These are phyloP conservation scores for Metschnikowia similis DNA, from an alignment of 805 yeast genomes.

Conservation along the genomic window DNA sequence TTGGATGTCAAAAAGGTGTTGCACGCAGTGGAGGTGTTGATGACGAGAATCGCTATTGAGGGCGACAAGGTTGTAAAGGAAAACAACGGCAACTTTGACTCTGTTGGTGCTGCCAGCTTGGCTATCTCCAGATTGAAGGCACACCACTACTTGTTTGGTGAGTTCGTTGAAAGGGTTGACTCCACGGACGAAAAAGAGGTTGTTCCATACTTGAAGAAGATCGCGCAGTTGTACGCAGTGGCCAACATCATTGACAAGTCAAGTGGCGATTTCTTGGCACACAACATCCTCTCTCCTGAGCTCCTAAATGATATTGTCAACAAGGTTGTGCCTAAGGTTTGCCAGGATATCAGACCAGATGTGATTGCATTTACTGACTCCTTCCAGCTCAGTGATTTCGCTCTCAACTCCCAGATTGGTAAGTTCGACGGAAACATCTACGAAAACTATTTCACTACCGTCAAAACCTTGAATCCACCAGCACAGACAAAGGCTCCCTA, in stretches of 20 bases:
- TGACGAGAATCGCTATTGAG: slow-evolving; percentile 17
- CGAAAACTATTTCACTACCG: slow-evolving; percentile 19
- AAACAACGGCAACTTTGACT: slow-evolving; percentile 16
- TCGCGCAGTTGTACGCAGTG: slow-evolving; percentile 18
- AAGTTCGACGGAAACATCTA: slow-evolving; percentile 18
- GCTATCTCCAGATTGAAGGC: slow-evolving; percentile 20
- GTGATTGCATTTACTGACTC: slow-evolving; percentile 18
- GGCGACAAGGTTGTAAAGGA: slow-evolving; percentile 16
- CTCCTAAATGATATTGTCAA: slow-evolving; percentile 16
- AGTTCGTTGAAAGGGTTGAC: slow-evolving; percentile 10
- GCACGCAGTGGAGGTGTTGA: slow-evolving; percentile 17
- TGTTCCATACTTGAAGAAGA: slow-evolving; percentile 12
- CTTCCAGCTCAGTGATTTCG: slow-evolving; percentile 18
- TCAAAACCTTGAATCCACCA: slow-evolving; percentile 17
- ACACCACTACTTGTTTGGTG: slow-evolving; percentile 17
- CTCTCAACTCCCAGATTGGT: slow-evolving; percentile 17
- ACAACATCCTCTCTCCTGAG: slow-evolving; percentile 14
- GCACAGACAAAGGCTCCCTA: slow-evolving; percentile 18
- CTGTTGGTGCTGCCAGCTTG: slow-evolving; percentile 18
- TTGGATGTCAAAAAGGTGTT: slow-evolving; percentile 12
- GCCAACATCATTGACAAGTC: slow-evolving; percentile 18
- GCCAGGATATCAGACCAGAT: slow-evolving; percentile 17
- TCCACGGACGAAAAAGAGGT: slow-evolving; percentile 12
- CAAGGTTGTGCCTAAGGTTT: slow-evolving; percentile 14
- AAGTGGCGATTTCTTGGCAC: slow-evolving; percentile 16